These are phyloP conservation scores for Leccinum boreale DNA, from an alignment of 768 basidiomycete genomes.

Conservation along the genomic window DNA sequence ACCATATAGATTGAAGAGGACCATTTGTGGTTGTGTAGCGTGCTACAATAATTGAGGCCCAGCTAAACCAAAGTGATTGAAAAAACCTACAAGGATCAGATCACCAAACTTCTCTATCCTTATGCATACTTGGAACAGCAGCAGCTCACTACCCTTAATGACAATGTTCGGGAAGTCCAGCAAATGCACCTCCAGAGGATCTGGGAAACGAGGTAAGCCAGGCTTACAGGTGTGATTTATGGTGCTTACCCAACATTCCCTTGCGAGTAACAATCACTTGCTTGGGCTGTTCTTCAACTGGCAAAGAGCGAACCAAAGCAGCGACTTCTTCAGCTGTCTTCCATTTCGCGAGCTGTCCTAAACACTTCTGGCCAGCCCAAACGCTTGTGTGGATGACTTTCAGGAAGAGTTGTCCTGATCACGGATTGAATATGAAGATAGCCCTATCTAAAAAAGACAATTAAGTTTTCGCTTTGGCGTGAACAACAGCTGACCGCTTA, in stretches of 20 bases:
- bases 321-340: conserved; percentile 99
- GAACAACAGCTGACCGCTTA: conserved; percentile 31
- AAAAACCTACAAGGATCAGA: no score
- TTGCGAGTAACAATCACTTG: conserved; percentile 99
- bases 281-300: conserved; percentile 99
- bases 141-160: no score
- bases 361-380: conserved; percentile 99
- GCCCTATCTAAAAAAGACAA: conserved; percentile 62
- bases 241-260: conserved; percentile 51
- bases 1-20: no score
- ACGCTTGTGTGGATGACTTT: conserved; percentile 99
- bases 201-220: no score
- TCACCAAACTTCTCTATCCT: no score
- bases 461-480: neutral
- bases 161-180: no score
- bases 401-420: conserved; percentile 96
- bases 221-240: no score
- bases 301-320: conserved; percentile 91
- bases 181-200: no score
- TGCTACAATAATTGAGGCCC: no score
- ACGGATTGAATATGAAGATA: conserved; percentile 99
- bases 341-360: conserved; percentile 99
- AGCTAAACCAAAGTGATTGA: no score
- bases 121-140: no score
- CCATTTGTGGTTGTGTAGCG: no score